These are phyloP conservation scores for Pestalotiopsis sp. DNA, from an alignment of 2,329 filamentous ascomycete genomes.

Conservation along the genomic window DNA sequence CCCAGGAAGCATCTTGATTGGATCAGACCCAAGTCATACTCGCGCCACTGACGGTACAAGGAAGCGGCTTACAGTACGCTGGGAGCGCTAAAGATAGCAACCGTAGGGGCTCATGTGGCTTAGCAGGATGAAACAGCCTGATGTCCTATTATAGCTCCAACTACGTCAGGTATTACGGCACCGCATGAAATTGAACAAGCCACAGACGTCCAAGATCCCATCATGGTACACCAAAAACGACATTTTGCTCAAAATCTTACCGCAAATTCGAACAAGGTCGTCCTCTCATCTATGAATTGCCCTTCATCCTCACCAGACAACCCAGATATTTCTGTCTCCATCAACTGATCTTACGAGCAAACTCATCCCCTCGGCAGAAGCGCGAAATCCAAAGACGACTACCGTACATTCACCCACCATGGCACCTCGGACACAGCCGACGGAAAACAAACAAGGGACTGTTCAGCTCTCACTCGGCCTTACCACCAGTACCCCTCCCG, in stretches of 20 bases:
- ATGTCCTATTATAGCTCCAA: background rate
- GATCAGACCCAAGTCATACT: background rate
- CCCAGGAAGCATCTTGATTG: background rate
- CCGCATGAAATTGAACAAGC: constrained; percentile 5
- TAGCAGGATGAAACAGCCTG: background rate
- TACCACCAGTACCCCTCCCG: background rate
- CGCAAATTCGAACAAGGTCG: background rate
- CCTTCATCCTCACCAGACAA: background rate
- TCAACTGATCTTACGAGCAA: background rate
- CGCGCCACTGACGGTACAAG: background rate
- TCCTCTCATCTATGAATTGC: background rate
- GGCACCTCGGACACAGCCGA: background rate
- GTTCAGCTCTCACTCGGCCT: background rate
- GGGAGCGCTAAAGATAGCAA: too few relatives aligned
- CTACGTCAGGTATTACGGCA: background rate
- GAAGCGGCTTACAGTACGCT: background rate
- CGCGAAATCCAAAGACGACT: background rate
- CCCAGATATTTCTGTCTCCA: background rate
- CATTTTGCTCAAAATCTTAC: background rate
- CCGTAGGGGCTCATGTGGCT: background rate
- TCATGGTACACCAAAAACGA: background rate
- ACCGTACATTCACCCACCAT: background rate
- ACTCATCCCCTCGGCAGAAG: background rate
- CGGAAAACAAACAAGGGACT: background rate
- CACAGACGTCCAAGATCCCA: background rate